Evolutionary conservation across 2,329 filamentous ascomycete species (phyloP).

Genomic region (Trichoderma sp.): DNA sequence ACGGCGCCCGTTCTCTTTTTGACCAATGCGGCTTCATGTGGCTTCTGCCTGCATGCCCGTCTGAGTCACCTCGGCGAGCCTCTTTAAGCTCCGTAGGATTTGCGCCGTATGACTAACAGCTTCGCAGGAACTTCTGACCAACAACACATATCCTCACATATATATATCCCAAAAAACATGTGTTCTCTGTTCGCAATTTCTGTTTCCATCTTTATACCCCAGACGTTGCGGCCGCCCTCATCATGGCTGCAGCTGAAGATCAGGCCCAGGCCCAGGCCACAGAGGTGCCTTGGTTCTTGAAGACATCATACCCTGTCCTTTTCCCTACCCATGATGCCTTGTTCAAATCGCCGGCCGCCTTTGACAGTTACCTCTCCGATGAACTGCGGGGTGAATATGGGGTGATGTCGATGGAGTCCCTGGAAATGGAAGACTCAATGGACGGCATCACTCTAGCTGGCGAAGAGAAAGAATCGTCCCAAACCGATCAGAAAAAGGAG

Average conservation of each 20-base stretch:
- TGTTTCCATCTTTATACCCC: background rate
- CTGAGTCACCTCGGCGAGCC: constrained; percentile 10
- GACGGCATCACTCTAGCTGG: constrained; percentile 33
- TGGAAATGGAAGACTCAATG: constrained; percentile 39
- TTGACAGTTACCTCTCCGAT: constrained; percentile 35
- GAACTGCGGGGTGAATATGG: constrained; percentile 29
- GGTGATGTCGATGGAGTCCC: background rate
- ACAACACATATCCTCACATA: background rate
- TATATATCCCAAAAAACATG: background rate
- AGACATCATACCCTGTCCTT: constrained; percentile 40
- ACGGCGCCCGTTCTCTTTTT: background rate
- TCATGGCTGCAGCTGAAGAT: background rate
- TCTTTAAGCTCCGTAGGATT: background rate
- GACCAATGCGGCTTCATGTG: background rate
- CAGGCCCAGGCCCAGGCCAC: background rate
- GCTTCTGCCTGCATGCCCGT: constrained; percentile 1
- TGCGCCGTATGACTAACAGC: background rate
- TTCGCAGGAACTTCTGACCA: background rate
- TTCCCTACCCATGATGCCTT: constrained; percentile 42
- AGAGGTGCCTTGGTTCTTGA: constrained; percentile 41
- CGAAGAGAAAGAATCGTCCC: background rate
- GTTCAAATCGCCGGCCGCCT: constrained; percentile 35
- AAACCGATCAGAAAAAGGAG: constrained; percentile 39
- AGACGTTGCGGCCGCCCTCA: background rate
- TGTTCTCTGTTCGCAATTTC: background rate